Base-by-base conservation (phyloP, 495 filamentous ascomycete genomes). In the Neurospora tetraspora region DNA sequence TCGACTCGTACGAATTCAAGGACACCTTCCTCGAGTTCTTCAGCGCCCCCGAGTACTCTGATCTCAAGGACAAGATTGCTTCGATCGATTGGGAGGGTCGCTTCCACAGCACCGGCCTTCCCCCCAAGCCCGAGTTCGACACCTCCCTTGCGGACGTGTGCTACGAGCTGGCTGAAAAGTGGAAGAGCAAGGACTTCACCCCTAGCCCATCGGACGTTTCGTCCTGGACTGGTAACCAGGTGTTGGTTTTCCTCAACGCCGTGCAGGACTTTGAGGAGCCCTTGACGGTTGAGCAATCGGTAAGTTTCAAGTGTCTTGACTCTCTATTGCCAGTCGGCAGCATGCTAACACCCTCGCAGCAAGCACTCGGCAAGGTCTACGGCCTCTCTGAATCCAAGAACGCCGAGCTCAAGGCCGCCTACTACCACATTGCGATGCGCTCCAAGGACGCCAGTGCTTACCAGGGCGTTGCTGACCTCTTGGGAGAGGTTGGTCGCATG, bases 1-100 rank as follows among this genome's bases (percentile, higher is more conserved):
- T 99, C 10, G 93, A 97, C 77, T 96, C 93, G 0, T 94, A 90
- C 73, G 94, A 99, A 71, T 99, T 99, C 86, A 96, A 93, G 81
- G 84, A 90, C 39, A 94, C 93, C 12, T 88, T 97, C 65, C 78
- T 96, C 36, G 88, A 91, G 27, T 99, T 97, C 86, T 98, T 97
- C 78, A 76, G 84, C 59, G 81, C 83, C 0, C 92, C 96, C 70
- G 78, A 86, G 16, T 88, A 89, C 43, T 76, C 79, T 4, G 88
- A 90, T 39, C 86, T 90, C 20, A 89, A 90, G 77, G 85, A 89
- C 16, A 85, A 87, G 76, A 82, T 97, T 59, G 83, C 88, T 4
- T 84, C 84, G 2, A 85, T 97, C 40, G 93, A 97, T 77, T 99
- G 95, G 95, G 90, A 98, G 47, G 86, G 84, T 10, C 93, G 92